phyloP scores from a whole-genome alignment of 2,329 filamentous ascomycete species.

The Cercospora sp. region DNA sequence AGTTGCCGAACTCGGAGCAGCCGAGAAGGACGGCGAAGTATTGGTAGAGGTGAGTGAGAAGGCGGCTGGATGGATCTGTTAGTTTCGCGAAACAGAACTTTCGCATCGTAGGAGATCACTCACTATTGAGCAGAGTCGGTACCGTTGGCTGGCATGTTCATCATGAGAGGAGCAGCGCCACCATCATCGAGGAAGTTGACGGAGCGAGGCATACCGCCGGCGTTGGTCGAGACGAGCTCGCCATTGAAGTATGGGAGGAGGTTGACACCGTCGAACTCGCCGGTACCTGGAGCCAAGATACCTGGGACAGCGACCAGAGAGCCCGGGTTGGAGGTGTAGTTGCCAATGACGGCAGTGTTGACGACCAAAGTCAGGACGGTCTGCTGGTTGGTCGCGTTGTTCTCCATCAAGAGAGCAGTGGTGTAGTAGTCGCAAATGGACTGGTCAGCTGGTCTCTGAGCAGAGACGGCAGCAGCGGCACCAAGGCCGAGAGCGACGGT shows the following conservation, averaged over 20 bases:
- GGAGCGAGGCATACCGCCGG: slow-evolving; percentile 47
- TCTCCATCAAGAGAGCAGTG: slow-evolving; percentile 58
- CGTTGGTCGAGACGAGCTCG: slow-evolving; percentile 55
- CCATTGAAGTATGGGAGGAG: slow-evolving; percentile 63
- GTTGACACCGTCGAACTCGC: slow-evolving; percentile 55
- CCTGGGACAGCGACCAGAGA: slow-evolving; percentile 50
- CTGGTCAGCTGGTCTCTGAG: slow-evolving; percentile 51
- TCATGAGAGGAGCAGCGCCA: slow-evolving; percentile 56
- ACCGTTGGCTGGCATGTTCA: slow-evolving; percentile 56
- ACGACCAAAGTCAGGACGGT: slow-evolving; percentile 59
- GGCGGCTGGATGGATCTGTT: slow-evolving; percentile 49
- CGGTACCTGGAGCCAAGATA: slow-evolving; percentile 55
- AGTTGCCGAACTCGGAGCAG: slow-evolving; percentile 54
- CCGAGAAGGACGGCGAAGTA: slow-evolving; percentile 62
- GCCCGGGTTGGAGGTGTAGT: slow-evolving; percentile 21
- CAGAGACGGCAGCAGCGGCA: slow-evolving; percentile 28
- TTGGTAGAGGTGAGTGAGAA: slow-evolving; percentile 62
- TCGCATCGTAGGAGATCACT: no score
- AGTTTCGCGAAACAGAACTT: no score
- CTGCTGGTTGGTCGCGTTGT: slow-evolving; percentile 60
- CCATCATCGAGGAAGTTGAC: slow-evolving; percentile 65
- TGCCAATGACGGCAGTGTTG: slow-evolving; percentile 64
- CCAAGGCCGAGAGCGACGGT: slow-evolving; percentile 25
- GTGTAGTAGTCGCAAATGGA: slow-evolving; percentile 67
- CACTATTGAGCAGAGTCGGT: slow-evolving; percentile 57